Evolutionary conservation across 768 basidiomycete genomes (phyloP), one percentile per base, ranked within the genome.

Genomic region (Glaciozyma martinii): DNA sequence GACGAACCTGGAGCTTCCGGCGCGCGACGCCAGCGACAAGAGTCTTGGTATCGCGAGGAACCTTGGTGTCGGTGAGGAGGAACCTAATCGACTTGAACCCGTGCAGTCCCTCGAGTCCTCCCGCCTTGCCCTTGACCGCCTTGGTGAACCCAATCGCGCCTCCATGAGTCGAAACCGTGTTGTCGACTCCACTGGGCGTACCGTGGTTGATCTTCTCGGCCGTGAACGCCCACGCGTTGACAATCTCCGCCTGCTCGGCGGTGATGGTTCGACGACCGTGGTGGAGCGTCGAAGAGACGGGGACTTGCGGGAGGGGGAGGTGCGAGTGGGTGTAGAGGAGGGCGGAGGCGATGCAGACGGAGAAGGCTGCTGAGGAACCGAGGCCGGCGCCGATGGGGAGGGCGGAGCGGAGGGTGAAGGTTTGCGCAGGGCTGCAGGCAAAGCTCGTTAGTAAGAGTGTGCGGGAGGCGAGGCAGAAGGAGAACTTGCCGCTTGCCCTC

Each of bases 141-240:
- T 88, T 84, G 23, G 87, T 89, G 78, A 94, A 99, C 25, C 86
- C 84, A 70, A 98, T 80, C 32, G 91, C 95, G 56, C 94, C 94
- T 25, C 95, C 95, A 73, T 86, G 88, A 1, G 91, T 88, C 21
- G 89, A 82, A 43, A 97, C 90, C 25, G 92, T 88, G 76, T 99
- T 98, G 76, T 99, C 95, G 29, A 99, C 88, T 13, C 95, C 95
- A 72, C 90, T 94, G 4, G 95, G 95, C 73, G 88, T 98, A 1
- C 95, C 95, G 75, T 99, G 95, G 58, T 97, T 78, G 49, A 99
- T 87, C 77, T 98, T 98, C 79, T 99, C 95, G 16, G 87, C 82
- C 59, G 97, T 80, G 77, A 95, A 98, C 25, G 95, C 91, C 85
- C 91, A 97, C 55, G 81, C 80, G 76, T 99, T 97, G 70, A 93